A percentile compares a stretch with the other conserved stretches of the same genome.
These are phyloP conservation scores for Odontarrhena argentea DNA, from an alignment of 345 rosid genomes.

Conservation along the genomic window DNA sequence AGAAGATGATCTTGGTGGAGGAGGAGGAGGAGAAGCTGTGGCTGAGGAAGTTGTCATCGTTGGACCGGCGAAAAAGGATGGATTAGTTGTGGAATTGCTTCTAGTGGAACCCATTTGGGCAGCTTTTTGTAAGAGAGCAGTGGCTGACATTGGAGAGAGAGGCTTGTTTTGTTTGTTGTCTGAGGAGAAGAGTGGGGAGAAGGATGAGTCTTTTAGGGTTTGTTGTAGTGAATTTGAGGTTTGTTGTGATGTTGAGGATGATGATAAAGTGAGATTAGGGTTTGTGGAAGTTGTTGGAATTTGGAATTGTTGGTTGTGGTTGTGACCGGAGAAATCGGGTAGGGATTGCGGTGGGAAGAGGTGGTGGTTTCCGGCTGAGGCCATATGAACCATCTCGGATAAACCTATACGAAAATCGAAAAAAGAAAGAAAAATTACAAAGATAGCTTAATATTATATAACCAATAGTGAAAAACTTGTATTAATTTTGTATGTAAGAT, in stretches of 20 bases:
- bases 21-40: conserved; percentile 45
- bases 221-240: conserved; percentile 35
- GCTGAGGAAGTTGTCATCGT: conserved; percentile 52
- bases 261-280: conserved; percentile 56
- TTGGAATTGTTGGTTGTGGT: conserved; percentile 43
- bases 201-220: conserved; percentile 38
- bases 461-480: no score
- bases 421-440: neutral
- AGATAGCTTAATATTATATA: neutral
- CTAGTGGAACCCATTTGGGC: conserved; percentile 94
- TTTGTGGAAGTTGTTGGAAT: conserved; percentile 39
- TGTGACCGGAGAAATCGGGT: conserved; percentile 47
- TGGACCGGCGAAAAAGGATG: conserved; percentile 48
- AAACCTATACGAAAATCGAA: conserved; percentile 33
- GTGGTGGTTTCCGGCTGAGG: conserved; percentile 46
- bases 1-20: conserved; percentile 29
- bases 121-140: conserved; percentile 90
- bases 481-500: no score
- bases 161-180: conserved; percentile 48
- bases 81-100: conserved; percentile 53
- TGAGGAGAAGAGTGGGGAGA: conserved; percentile 41
- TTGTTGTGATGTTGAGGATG: conserved; percentile 44
- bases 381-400: conserved; percentile 65
- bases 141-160: conserved; percentile 75
- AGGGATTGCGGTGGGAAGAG: conserved; percentile 50